Conservation (phyloP, 2,329 filamentous ascomycete species). For the Colletotrichum spaethianum region DNA sequence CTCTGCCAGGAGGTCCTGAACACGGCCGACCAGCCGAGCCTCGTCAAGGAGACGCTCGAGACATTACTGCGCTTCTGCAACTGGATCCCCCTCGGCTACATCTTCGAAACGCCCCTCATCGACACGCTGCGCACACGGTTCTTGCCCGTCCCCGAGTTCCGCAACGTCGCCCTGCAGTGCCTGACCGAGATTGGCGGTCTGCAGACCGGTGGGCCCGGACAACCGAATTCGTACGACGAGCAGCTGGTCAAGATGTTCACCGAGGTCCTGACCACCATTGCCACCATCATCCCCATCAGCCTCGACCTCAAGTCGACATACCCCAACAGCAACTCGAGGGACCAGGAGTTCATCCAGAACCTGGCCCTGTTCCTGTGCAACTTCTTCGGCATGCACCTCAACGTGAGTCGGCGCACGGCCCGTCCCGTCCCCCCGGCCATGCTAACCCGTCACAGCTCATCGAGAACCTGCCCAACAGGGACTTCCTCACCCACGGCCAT, state of each 20-base stretch:
- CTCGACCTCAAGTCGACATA: constrained; percentile 95
- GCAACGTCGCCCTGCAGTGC: constrained; percentile 96
- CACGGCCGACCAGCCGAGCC: constrained; percentile 87
- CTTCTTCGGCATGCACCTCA: constrained; percentile 94
- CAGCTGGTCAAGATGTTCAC: constrained; percentile 99
- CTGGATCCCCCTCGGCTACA: constrained; percentile 98
- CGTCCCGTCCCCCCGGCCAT: constrained; percentile 40
- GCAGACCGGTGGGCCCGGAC: constrained; percentile 81
- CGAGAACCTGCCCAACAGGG: constrained; percentile 94
- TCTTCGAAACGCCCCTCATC: constrained; percentile 97
- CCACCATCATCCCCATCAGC: constrained; percentile 91
- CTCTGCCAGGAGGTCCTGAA: constrained; percentile 96
- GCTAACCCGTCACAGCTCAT: constrained; percentile 73
- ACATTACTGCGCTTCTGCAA: constrained; percentile 97
- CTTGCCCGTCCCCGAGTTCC: constrained; percentile 92
- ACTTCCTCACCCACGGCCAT: constrained; percentile 95
- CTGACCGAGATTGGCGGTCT: constrained; percentile 97
- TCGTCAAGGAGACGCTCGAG: constrained; percentile 97
- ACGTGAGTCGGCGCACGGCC: constrained; percentile 63
- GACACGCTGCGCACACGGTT: constrained; percentile 94
- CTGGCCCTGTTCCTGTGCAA: constrained; percentile 95
- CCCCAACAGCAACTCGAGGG: constrained; percentile 88
- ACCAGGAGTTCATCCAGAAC: constrained; percentile 98
- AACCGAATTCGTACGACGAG: constrained; percentile 86
- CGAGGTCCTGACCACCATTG: constrained; percentile 92